Evolutionary conservation across 306 rosid species (phyloP).

Genomic region (Vigna reflexopilosa): DNA sequence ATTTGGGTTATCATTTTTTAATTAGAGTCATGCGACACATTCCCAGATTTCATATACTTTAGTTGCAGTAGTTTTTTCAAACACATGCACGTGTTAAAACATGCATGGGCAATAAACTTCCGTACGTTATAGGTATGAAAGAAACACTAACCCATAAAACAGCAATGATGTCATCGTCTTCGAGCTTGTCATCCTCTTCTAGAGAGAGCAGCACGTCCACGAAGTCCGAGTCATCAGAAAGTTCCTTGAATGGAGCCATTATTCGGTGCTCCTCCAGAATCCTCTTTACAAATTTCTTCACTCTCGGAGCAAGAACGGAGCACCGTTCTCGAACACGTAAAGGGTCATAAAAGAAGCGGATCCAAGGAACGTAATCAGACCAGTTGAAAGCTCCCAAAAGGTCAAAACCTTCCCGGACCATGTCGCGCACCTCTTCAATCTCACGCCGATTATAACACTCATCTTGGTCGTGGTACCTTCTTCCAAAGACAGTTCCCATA

Average conservation of each 20-base stretch:
- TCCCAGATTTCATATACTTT: background rate
- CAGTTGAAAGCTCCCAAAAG: conserved; percentile 58
- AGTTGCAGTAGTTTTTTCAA: background rate
- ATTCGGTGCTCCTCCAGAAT: conserved; percentile 49
- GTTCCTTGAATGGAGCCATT: conserved; percentile 1
- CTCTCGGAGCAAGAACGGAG: conserved; percentile 50
- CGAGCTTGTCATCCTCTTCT: conserved; percentile 53
- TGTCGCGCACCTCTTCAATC: conserved; percentile 45
- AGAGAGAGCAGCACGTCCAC: conserved; percentile 60
- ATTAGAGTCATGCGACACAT: background rate
- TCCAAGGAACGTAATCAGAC: conserved; percentile 60
- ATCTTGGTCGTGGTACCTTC: conserved; percentile 34
- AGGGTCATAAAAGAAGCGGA: conserved; percentile 53
- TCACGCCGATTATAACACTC: background rate
- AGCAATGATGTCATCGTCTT: conserved; percentile 60
- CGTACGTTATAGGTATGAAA: background rate
- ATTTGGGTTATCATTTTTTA: too few relatives aligned
- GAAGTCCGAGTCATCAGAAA: conserved; percentile 48
- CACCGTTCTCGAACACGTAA: conserved; percentile 43
- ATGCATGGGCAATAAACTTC: conserved; percentile 9
- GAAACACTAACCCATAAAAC: conserved; percentile 59
- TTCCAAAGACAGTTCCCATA: conserved; percentile 59
- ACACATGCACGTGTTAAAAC: background rate
- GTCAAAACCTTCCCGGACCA: conserved; percentile 64
- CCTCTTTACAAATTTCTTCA: conserved; percentile 49